phyloP scores from a whole-genome alignment of 495 filamentous ascomycete species.

The Penicillium pancosmium region DNA sequence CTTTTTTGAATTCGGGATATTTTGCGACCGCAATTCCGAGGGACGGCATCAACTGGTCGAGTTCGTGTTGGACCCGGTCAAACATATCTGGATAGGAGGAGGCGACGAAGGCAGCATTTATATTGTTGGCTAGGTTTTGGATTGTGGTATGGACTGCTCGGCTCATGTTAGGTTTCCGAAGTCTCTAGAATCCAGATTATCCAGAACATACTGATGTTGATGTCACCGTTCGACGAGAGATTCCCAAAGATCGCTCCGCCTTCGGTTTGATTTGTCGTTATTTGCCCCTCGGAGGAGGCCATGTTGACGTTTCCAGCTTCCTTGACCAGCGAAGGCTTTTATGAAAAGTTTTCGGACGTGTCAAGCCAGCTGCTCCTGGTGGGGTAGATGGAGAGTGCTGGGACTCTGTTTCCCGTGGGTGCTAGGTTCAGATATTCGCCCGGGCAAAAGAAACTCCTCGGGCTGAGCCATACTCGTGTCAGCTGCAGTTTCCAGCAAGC shows the following conservation, averaged over 20 bases:
- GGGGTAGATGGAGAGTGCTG: too few species aligned
- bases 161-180: background rate
- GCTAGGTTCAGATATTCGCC: too few species aligned
- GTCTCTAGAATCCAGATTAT: background rate
- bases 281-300: background rate
- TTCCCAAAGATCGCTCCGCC: background rate
- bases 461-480: too few species aligned
- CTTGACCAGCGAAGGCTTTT: background rate
- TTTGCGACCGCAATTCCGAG: background rate
- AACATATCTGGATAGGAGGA: conserved; percentile 1
- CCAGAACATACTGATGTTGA: background rate
- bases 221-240: background rate
- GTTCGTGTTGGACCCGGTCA: background rate
- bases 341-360: too few species aligned
- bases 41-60: background rate
- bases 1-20: background rate
- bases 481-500: too few species aligned
- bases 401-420: too few species aligned
- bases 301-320: background rate
- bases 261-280: background rate
- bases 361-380: too few species aligned
- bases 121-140: background rate
- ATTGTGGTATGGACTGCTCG: background rate
- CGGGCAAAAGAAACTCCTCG: too few species aligned
- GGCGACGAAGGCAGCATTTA: background rate